Conservation (phyloP, 495 filamentous ascomycete species). For the Aspergillus cavernicola region DNA sequence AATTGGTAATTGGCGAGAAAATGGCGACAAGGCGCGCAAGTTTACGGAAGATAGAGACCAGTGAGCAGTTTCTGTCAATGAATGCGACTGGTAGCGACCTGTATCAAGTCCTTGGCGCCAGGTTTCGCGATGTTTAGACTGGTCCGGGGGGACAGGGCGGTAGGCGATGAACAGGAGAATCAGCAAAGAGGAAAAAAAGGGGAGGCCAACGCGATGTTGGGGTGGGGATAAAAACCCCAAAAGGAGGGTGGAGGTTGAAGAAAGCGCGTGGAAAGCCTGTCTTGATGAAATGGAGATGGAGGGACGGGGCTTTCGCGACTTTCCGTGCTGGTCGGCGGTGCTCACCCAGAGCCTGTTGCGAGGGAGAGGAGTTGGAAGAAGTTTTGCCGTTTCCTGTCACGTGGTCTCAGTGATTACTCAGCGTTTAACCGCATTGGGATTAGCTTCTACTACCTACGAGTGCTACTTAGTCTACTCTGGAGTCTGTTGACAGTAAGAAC, state of each 20-base stretch:
- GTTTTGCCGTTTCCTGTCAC: conserved; percentile 32
- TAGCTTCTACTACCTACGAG: neutral
- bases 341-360: conserved; percentile 38
- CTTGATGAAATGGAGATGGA: conserved; percentile 47
- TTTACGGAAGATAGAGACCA: conserved; percentile 9
- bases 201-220: conserved; percentile 18
- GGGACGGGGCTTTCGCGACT: conserved; percentile 45
- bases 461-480: too few relatives aligned
- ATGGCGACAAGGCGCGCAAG: conserved; percentile 16
- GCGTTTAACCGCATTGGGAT: conserved; percentile 12
- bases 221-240: conserved; percentile 23
- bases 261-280: conserved; percentile 34
- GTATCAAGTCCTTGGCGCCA: conserved; percentile 35
- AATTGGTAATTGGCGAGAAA: conserved; percentile 24
- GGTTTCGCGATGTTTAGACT: conserved; percentile 35
- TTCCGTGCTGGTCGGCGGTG: conserved; percentile 38
- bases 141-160: conserved; percentile 21
- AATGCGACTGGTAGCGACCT: conserved; percentile 28
- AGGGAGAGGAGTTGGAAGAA: conserved; percentile 32
- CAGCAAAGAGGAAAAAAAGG: conserved; percentile 26
- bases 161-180: conserved; percentile 27
- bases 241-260: conserved; percentile 27
- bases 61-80: conserved; percentile 18
- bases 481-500: neutral
- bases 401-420: conserved; percentile 26